These are phyloP conservation scores for Saccharata proteae DNA, from an alignment of 2,329 filamentous ascomycete genomes.

Conservation along the genomic window DNA sequence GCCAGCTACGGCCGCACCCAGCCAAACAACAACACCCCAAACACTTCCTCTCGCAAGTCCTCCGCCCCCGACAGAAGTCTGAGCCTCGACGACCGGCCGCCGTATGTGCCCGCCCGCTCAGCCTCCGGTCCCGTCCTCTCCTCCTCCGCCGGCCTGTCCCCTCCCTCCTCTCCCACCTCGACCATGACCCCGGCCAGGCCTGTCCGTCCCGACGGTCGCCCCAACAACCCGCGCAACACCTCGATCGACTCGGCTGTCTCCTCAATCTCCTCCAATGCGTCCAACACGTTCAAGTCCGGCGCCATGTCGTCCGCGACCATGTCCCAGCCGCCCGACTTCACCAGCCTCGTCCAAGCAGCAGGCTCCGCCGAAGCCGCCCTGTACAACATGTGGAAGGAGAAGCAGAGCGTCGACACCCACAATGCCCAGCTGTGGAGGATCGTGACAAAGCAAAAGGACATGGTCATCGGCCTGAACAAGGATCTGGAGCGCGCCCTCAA, in stretches of 20 bases:
- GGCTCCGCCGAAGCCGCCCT: slow-evolving; percentile 85
- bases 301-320: neutral
- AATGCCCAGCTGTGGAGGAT: slow-evolving; percentile 90
- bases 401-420: slow-evolving; percentile 75
- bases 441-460: slow-evolving; percentile 88
- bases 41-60: slow-evolving; percentile 10
- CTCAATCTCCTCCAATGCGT: slow-evolving; percentile 38
- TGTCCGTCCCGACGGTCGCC: slow-evolving; percentile 17
- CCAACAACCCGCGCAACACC: slow-evolving; percentile 53
- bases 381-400: slow-evolving; percentile 79
- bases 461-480: slow-evolving; percentile 89
- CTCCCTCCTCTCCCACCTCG: slow-evolving; percentile 21
- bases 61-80: slow-evolving; percentile 9
- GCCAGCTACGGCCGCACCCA: slow-evolving; percentile 2
- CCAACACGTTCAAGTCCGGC: slow-evolving; percentile 38
- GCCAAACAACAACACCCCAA: slow-evolving; percentile 4
- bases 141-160: slow-evolving; percentile 17
- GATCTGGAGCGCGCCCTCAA: slow-evolving; percentile 83
- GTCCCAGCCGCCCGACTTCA: slow-evolving; percentile 51
- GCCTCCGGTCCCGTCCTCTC: slow-evolving; percentile 22
- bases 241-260: slow-evolving; percentile 94
- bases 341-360: slow-evolving; percentile 65
- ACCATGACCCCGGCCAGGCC: slow-evolving; percentile 26
- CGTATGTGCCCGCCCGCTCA: slow-evolving; percentile 23
- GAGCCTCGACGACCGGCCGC: slow-evolving; percentile 11